Conservation (phyloP, 331 rosid species). For the Ulmus americana region DNA sequence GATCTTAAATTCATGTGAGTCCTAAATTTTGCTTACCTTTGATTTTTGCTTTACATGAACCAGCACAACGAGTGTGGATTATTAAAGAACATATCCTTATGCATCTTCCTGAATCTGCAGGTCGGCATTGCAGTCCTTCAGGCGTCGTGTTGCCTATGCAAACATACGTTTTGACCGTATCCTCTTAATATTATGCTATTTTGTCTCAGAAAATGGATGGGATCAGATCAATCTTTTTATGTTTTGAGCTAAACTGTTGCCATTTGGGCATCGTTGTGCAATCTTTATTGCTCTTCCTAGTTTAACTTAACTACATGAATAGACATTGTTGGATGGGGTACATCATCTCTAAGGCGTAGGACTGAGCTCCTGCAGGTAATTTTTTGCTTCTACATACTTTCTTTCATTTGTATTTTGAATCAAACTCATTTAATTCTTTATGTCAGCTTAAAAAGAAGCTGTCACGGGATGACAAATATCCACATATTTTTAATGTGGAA, state of each 20-base stretch:
- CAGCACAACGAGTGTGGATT: constrained; percentile 1
- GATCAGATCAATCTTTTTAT: constrained; percentile 2
- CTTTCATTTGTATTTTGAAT: constrained; percentile 14
- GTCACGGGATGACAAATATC: constrained; percentile 46
- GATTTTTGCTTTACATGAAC: neutral
- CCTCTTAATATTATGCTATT: constrained; percentile 28
- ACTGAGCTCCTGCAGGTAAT: constrained; percentile 82
- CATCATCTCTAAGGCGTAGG: constrained; percentile 72
- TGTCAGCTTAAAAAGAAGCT: constrained; percentile 38
- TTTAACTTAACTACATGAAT: constrained; percentile 45
- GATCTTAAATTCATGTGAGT: constrained; percentile 77
- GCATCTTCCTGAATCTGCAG: constrained; percentile 38
- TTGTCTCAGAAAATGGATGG: neutral
- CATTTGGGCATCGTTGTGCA: constrained; percentile 1
- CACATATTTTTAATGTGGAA: constrained; percentile 58
- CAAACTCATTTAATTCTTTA: constrained; percentile 18
- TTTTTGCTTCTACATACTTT: constrained; percentile 11
- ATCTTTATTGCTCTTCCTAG: constrained; percentile 5
- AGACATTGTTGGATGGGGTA: constrained; percentile 96
- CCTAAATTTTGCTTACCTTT: constrained; percentile 5
- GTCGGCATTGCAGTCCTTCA: constrained; percentile 81
- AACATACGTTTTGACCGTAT: constrained; percentile 74
- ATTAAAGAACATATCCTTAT: constrained; percentile 19
- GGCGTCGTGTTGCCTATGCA: constrained; percentile 69
- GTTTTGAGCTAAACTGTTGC: neutral